phyloP scores from a whole-genome alignment of 805 yeast genomes.

The Starmerella bombicola region DNA sequence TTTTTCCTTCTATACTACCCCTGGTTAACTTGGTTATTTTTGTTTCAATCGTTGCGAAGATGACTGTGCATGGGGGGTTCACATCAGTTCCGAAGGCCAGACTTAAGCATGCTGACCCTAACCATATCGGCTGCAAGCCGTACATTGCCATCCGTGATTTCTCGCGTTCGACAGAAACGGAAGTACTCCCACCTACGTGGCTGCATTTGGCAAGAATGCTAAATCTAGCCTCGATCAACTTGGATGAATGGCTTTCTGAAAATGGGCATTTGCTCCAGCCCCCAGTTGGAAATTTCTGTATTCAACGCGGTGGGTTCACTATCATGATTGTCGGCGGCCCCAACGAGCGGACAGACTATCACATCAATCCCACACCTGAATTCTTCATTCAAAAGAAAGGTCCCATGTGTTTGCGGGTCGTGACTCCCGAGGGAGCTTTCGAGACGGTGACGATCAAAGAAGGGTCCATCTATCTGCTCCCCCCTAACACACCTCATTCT shows the following conservation, averaged over 20 bases:
- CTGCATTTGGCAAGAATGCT: conserved; percentile 2
- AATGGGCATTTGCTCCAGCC: conserved; percentile 69
- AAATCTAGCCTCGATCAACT: conserved; percentile 46
- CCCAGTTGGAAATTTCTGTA: conserved; percentile 82
- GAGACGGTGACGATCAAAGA: conserved; percentile 63
- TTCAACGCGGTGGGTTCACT: conserved; percentile 84
- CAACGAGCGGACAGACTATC: conserved; percentile 85
- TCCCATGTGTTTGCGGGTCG: conserved; percentile 69
- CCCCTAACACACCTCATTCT: conserved; percentile 75
- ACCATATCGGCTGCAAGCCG: no score
- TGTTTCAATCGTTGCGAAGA: no score
- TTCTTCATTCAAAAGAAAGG: conserved; percentile 86
- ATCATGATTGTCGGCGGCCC: conserved; percentile 97
- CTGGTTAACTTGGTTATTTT: no score
- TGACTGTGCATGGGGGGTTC: no score
- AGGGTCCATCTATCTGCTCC: conserved; percentile 80
- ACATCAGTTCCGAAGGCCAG: no score
- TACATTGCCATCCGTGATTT: no score
- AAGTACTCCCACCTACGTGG: no score
- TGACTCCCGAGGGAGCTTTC: conserved; percentile 57
- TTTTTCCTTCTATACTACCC: no score
- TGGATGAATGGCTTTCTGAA: conserved; percentile 68
- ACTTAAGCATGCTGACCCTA: no score
- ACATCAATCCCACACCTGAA: conserved; percentile 87
- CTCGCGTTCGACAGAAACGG: no score